Conservation (phyloP, 2,329 filamentous ascomycete species). For the Alternaria tenuissima region DNA sequence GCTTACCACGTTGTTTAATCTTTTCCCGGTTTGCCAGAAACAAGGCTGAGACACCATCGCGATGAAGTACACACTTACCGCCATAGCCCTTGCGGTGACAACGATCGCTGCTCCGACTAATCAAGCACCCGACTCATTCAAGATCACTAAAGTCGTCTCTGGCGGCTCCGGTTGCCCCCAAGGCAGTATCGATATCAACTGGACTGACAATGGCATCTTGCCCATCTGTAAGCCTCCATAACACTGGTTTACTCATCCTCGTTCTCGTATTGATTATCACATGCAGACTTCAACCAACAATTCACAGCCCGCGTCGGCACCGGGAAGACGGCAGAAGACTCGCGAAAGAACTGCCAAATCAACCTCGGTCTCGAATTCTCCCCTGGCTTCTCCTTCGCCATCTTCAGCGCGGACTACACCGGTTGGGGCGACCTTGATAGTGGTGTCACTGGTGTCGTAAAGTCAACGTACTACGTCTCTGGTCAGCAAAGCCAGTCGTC, state of each 20-base stretch:
- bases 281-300: slow-evolving; percentile 39
- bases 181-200: slow-evolving; percentile 46
- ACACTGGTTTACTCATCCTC: neutral
- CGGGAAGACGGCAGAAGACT: slow-evolving; percentile 31
- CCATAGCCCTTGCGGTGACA: slow-evolving; percentile 35
- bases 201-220: slow-evolving; percentile 39
- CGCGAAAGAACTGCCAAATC: slow-evolving; percentile 52
- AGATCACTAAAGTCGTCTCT: slow-evolving; percentile 40
- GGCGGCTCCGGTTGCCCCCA: slow-evolving; percentile 49
- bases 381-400: slow-evolving; percentile 49
- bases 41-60: slow-evolving; percentile 3
- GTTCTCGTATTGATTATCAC: neutral
- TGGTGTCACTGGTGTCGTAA: slow-evolving; percentile 47
- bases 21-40: neutral
- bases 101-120: slow-evolving; percentile 30
- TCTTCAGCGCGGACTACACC: slow-evolving; percentile 47
- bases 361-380: slow-evolving; percentile 45
- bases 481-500: slow-evolving; percentile 40
- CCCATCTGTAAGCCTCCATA: slow-evolving; percentile 39
- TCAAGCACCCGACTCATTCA: slow-evolving; percentile 39
- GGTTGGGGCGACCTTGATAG: slow-evolving; percentile 48
- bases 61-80: slow-evolving; percentile 39
- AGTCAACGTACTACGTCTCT: slow-evolving; percentile 49
- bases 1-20: neutral
- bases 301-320: slow-evolving; percentile 45